A percentile compares a stretch with the other conserved stretches of the same genome.
Evolutionary conservation across 768 basidiomycete genomes (phyloP).

Genomic region (Cystofilobasidium bisporidii): DNA sequence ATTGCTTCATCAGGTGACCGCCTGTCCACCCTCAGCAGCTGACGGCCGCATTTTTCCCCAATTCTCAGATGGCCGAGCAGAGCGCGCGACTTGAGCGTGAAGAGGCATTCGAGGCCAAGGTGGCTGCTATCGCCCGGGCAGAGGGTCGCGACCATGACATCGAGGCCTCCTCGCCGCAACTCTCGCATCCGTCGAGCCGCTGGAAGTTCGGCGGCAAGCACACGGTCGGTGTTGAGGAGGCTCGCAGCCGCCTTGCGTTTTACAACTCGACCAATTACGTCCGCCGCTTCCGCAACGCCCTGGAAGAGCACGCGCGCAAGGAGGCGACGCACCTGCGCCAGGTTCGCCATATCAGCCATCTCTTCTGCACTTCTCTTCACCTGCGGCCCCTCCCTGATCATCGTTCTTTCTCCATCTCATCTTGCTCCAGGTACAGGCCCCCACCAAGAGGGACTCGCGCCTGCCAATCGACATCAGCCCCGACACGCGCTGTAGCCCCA

Average conservation of each 20-base stretch:
- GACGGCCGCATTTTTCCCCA: background rate
- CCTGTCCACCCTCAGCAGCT: background rate
- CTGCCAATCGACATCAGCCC: constrained; percentile 42
- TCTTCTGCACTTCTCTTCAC: background rate
- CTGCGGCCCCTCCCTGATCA: background rate
- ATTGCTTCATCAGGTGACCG: too few relatives aligned
- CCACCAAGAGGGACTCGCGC: constrained; percentile 10
- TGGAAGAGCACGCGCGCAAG: constrained; percentile 45
- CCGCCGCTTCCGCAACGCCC: constrained; percentile 48
- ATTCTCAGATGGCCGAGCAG: constrained; percentile 49
- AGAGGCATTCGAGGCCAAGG: constrained; percentile 69
- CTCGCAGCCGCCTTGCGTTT: constrained; percentile 56
- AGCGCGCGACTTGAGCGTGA: constrained; percentile 62
- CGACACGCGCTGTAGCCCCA: constrained; percentile 48
- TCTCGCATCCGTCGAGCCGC: constrained; percentile 39
- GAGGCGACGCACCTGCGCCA: constrained; percentile 42
- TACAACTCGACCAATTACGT: constrained; percentile 69
- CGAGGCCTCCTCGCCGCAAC: background rate
- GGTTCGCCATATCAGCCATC: too few relatives aligned
- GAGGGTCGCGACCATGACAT: constrained; percentile 36
- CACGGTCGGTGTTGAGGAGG: constrained; percentile 61
- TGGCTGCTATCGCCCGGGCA: constrained; percentile 49
- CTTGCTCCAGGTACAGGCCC: background rate
- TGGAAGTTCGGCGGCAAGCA: constrained; percentile 59
- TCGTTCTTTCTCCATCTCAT: background rate